Evolutionary conservation across 352 stramenopile genomes (phyloP), one percentile per base, ranked within the genome.

Genomic region (Phytophthora syringae): DNA sequence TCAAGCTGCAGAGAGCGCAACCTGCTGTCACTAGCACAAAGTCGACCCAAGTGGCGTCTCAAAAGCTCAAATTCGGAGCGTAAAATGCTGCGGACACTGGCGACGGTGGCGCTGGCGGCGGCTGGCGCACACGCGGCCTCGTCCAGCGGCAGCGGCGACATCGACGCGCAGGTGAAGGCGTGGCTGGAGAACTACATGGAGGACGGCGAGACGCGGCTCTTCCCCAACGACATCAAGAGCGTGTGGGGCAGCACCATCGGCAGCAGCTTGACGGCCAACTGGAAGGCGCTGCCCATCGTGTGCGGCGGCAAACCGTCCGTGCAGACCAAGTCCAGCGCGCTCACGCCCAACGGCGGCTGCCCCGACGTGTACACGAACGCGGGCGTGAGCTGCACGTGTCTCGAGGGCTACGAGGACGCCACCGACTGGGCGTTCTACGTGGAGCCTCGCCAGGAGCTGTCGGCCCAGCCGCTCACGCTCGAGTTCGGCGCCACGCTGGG

Each of bases 211-310:
- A 82, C 77, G 59, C 64, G 77, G 12, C 67, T 84, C 12, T 84
- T 86, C 65, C 62, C 70, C n/a, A 84, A 82, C 57, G 77, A 86
- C 47, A 80, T 86, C 62, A 86, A 86, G 61, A 74, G 63, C 36
- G 70, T 86, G 5, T 86, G 77, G 72, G 73, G 67, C 27, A 67
- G 53, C 60, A 74, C 75, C 21, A 86, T 86, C 59, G 69, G 75
- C 43, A 76, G 64, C 51, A 78, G 70, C 25, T 72, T 86, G 39
- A 82, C 72, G 28, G 72, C 71, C 51, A 86, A 86, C 52, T 86
- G 77, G 77, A 80, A 84, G 54, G 67, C 67, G 40, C 55, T 86
- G 27, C 77, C 77, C 18, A 63, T 79, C 2, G 78, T 86, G 20
- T 89, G 80, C 47, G 67, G 73, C 45, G 74, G 74, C 32, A 70